Conservation (phyloP, 176 grass and related monocot genomes). For the Avena atlantica region DNA sequence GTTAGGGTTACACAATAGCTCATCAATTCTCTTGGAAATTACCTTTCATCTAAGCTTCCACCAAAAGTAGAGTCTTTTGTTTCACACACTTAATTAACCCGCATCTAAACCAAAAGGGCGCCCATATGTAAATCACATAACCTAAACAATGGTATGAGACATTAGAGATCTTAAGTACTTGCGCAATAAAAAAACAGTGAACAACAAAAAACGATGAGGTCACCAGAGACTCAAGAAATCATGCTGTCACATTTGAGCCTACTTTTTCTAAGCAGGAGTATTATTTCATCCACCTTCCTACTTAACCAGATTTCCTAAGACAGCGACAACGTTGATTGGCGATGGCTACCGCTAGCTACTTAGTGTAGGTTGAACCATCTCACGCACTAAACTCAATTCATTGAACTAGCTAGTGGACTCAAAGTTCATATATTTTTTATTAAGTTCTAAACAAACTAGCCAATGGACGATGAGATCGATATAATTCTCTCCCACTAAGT, state of each 20-base stretch:
- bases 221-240: too few relatives aligned
- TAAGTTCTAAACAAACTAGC: background rate
- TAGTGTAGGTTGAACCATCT: conserved; percentile 9
- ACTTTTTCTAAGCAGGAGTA: conserved; percentile 2
- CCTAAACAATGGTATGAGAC: background rate
- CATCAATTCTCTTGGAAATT: background rate
- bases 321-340: background rate
- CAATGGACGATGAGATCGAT: background rate
- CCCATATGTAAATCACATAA: background rate
- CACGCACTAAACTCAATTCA: background rate
- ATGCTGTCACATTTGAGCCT: conserved; percentile 24
- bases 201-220: too few relatives aligned
- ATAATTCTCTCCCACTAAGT: conserved; percentile 6
- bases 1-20: background rate
- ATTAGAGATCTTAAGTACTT: too few relatives aligned
- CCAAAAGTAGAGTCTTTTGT: background rate
- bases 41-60: conserved; percentile 1
- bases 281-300: background rate
- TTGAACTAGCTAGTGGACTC: background rate
- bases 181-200: too few relatives aligned
- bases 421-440: background rate
- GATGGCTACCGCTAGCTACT: background rate
- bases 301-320: conserved; percentile 4
- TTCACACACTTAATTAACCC: background rate
- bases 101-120: conserved; percentile 11